Conservation (phyloP, 306 rosid genomes). For the Acmispon strigosus region DNA sequence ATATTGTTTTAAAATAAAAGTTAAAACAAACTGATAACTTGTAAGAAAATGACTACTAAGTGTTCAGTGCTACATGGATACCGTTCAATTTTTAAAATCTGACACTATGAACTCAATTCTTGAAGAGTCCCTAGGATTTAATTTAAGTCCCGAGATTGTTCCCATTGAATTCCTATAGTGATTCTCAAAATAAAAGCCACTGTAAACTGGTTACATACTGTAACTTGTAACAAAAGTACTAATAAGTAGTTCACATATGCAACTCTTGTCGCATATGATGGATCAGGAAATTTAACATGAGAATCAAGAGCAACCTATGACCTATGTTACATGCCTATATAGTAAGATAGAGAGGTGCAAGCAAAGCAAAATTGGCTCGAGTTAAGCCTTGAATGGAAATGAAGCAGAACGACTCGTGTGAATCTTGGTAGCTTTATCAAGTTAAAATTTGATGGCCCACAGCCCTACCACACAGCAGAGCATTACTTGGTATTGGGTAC, state of each 20-base stretch:
- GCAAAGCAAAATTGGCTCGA: conserved; percentile 23
- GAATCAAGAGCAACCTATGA: not conserved
- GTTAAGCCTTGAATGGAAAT: conserved; percentile 22
- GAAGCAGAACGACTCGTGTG: not conserved
- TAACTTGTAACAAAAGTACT: not conserved
- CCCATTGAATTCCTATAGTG: too few species aligned
- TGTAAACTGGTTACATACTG: too few species aligned
- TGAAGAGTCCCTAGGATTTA: too few species aligned
- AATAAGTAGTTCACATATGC: not conserved
- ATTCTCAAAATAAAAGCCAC: too few species aligned
- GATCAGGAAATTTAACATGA: not conserved
- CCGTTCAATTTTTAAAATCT: too few species aligned
- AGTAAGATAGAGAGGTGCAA: too few species aligned
- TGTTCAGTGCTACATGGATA: too few species aligned
- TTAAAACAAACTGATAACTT: too few species aligned
- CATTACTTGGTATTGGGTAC: conserved; percentile 75
- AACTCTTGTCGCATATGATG: not conserved
- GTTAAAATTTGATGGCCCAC: conserved; percentile 22
- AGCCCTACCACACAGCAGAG: conserved; percentile 61
- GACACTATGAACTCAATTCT: too few species aligned
- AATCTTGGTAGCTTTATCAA: not conserved
- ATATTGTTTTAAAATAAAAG: too few species aligned
- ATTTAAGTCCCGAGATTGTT: too few species aligned
- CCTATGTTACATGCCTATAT: not conserved
- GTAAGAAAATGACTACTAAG: too few species aligned